These are phyloP conservation scores for Marvania coccoides DNA, from an alignment of 139 green algal species.

Conservation along the genomic window DNA sequence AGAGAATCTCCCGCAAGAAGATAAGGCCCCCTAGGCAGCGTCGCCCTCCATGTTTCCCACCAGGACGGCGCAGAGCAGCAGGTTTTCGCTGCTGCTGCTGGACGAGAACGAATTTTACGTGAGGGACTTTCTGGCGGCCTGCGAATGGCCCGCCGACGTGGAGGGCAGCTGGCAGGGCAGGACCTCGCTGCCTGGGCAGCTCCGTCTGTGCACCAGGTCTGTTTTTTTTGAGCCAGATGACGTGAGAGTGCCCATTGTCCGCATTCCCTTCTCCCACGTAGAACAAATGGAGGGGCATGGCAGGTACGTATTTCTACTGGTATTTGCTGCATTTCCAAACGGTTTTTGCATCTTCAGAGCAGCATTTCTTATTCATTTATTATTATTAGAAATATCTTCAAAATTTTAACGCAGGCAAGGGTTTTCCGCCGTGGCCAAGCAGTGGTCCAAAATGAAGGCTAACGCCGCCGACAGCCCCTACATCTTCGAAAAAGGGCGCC, in stretches of 20 bases:
- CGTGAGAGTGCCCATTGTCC: conserved; percentile 63
- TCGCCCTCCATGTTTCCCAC: conserved; percentile 45
- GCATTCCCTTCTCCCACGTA: conserved; percentile 21
- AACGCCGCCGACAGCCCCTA: conserved; percentile 67
- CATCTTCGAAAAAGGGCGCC: conserved; percentile 20
- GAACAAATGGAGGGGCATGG: background rate
- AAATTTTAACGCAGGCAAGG: too few species aligned
- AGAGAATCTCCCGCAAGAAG: too few species aligned
- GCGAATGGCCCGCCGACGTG: conserved; percentile 16
- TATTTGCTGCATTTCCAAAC: too few species aligned
- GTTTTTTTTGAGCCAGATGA: conserved; percentile 87
- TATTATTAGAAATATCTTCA: too few species aligned
- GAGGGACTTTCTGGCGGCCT: conserved; percentile 52
- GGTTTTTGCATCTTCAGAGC: too few species aligned
- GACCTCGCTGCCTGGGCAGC: conserved; percentile 48
- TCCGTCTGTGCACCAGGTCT: conserved; percentile 71
- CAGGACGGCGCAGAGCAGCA: conserved; percentile 9
- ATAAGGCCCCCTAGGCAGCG: too few species aligned
- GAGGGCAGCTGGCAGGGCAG: conserved; percentile 54
- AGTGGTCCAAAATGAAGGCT: conserved; percentile 58
- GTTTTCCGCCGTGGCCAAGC: conserved; percentile 16
- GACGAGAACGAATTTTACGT: conserved; percentile 79
- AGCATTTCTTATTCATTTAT: too few species aligned
- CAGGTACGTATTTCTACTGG: too few species aligned
- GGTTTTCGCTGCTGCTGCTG: conserved; percentile 79